Conservation (phyloP, 1,284 basidiomycete species). For the Rhizopogon hawkerae region DNA sequence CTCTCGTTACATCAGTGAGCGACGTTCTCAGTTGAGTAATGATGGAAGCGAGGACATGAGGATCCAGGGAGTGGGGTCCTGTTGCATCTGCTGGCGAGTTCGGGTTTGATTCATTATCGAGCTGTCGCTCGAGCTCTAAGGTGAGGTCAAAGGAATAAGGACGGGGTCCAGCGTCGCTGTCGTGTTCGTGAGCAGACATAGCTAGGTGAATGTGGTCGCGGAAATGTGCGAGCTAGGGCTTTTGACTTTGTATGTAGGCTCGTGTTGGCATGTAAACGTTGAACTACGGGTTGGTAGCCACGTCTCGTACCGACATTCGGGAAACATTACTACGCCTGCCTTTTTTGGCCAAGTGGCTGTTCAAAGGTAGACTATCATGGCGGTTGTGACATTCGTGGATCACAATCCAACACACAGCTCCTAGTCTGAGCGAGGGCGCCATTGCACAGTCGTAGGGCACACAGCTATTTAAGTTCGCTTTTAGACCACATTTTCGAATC, state of each 20-base stretch:
- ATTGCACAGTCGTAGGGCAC: too few species aligned
- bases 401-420: too few species aligned
- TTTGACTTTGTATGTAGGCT: background rate
- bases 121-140: slow-evolving; percentile 67
- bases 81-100: slow-evolving; percentile 28
- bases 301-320: slow-evolving; percentile 19
- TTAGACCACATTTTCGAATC: too few species aligned
- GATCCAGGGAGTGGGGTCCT: slow-evolving; percentile 54
- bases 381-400: too few species aligned
- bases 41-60: slow-evolving; percentile 66
- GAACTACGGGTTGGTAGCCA: slow-evolving; percentile 10
- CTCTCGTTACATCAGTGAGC: slow-evolving; percentile 51
- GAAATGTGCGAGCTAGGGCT: background rate
- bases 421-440: too few species aligned
- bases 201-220: slow-evolving; percentile 5
- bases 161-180: slow-evolving; percentile 20
- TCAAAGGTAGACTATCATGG: too few species aligned
- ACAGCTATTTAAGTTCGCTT: too few species aligned
- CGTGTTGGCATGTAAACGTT: slow-evolving; percentile 8
- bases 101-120: slow-evolving; percentile 56
- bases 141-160: slow-evolving; percentile 68
- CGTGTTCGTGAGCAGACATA: slow-evolving; percentile 17
- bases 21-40: slow-evolving; percentile 58
- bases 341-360: background rate
- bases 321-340: slow-evolving; percentile 3